Evolutionary conservation across 495 filamentous ascomycete genomes (phyloP).

Genomic region (Hypoxylon subgilvum): DNA sequence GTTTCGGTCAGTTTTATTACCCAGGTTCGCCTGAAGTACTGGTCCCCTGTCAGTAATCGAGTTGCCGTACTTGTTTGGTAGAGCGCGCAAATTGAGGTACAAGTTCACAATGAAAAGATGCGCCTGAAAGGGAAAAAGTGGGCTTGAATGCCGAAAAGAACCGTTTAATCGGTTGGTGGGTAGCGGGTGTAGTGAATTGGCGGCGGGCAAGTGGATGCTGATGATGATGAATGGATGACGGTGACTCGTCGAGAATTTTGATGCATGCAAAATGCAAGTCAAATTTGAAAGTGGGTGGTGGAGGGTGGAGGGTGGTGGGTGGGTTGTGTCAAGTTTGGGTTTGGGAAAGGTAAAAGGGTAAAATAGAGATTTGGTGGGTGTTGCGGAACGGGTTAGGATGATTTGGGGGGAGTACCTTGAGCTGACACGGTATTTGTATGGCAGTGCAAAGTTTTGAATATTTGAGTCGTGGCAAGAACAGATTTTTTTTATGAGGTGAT

Average conservation of each 20-base stretch:
- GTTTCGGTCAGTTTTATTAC: constrained; percentile 38
- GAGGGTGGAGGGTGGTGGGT: too few relatives aligned
- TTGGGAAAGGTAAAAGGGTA: constrained; percentile 29
- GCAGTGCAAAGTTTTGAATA: constrained; percentile 12
- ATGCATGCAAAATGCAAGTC: constrained; percentile 47
- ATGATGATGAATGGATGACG: constrained; percentile 42
- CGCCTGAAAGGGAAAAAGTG: constrained; percentile 43
- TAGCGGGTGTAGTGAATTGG: constrained; percentile 48
- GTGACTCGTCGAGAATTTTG: constrained; percentile 44
- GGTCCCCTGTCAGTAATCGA: constrained; percentile 40
- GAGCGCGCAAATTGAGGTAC: constrained; percentile 39
- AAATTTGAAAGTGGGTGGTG: constrained; percentile 42
- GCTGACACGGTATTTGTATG: constrained; percentile 29
- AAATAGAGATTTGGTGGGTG: constrained; percentile 40
- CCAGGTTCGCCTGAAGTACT: constrained; percentile 33
- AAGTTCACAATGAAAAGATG: constrained; percentile 17
- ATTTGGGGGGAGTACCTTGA: constrained; percentile 25
- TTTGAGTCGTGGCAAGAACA: constrained; percentile 30
- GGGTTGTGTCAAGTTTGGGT: constrained; percentile 40
- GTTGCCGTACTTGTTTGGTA: constrained; percentile 27
- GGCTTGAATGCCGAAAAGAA: constrained; percentile 41
- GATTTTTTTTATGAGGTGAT: constrained; percentile 20
- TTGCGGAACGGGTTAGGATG: constrained; percentile 21
- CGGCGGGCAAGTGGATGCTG: constrained; percentile 57
- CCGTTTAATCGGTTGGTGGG: constrained; percentile 40